Base-by-base conservation (phyloP, 2,329 filamentous ascomycete species). In the Hysterium pulicare region DNA sequence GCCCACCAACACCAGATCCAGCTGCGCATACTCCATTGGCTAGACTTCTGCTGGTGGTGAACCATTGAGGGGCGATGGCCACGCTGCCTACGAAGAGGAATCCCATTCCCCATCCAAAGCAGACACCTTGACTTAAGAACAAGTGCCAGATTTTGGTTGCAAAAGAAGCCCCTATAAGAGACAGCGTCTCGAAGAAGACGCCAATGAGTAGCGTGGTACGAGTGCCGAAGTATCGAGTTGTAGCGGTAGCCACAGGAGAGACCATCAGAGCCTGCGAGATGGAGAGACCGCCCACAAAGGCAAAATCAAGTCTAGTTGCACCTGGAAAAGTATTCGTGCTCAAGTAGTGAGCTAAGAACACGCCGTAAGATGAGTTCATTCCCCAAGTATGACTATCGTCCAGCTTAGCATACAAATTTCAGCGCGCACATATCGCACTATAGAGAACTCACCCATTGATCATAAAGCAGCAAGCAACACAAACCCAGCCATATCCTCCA, bases 91-190 rank as follows among this genome's bases (percentile, higher is more conserved):
- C 84, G 59, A 90, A 91, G 8, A 84, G 70, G 44, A 90, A 83
- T 0, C 87, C 87, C 76, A 91, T 84, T 3, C 86, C 87, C 17
- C 84, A 63, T n/a, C 87, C 87, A 48, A 91, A 90, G 41, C 82
- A 79, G 2, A 90, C 58, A 4, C 87, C 87, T 59, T 91, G 87
- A 5, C 76, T 79, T 0, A 91, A 74, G 44, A 90, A 82, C 1
- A 93, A 73, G 26, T 91, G 86, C 83, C 86, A 90, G 44, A 87
- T 82, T 42, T 79, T 58, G 13, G 61, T 70, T 0, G 84, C 78
- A 53, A 89, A 90, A 11, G 81, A 85, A 6, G 87, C 86, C 2
- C 79, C 80, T 33, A 90, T 77, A 46, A 90, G 76, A 17, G 80
- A 82, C 7, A 72, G 67, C 34, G 81, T 75, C 61, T 87, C 79